Percentiles rank a stretch among this genome's conserved stretches.
Evolutionary conservation across 352 stramenopile species (phyloP).

Genomic region (Globisporangium cederbergense): DNA sequence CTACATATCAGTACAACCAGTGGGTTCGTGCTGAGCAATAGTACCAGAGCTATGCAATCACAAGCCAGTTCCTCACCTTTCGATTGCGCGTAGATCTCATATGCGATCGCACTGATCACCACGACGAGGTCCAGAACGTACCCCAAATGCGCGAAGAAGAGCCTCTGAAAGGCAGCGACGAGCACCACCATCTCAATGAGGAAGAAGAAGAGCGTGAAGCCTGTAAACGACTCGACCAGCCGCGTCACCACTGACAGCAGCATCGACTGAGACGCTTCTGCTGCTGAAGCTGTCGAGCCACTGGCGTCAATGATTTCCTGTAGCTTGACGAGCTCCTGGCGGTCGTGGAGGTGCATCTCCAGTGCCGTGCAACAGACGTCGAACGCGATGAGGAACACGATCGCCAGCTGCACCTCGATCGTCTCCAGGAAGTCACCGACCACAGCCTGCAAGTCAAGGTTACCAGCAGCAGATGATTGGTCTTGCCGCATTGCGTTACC

Average conservation of each 20-base stretch:
- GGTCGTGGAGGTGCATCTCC: slow-evolving; percentile 35
- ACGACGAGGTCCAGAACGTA: slow-evolving; percentile 49
- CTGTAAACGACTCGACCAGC: slow-evolving; percentile 47
- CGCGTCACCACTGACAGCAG: slow-evolving; percentile 19
- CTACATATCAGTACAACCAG: slow-evolving; percentile 23
- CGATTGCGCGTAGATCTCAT: slow-evolving; percentile 50
- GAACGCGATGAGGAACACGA: slow-evolving; percentile 47
- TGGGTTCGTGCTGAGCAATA: not conserved
- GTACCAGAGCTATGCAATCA: not conserved
- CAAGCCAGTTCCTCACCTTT: slow-evolving; percentile 32
- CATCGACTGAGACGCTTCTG: not conserved
- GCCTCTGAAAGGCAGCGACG: slow-evolving; percentile 32
- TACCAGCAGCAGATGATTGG: not conserved
- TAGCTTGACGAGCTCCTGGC: slow-evolving; percentile 24
- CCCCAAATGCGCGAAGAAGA: slow-evolving; percentile 58
- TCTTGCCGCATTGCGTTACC: not conserved
- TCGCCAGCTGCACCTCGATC: slow-evolving; percentile 41
- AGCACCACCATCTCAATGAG: slow-evolving; percentile 50
- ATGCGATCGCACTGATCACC: slow-evolving; percentile 24
- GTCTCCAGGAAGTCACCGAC: slow-evolving; percentile 49
- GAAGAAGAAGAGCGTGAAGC: slow-evolving; percentile 64
- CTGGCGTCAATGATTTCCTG: not conserved
- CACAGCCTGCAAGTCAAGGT: not conserved
- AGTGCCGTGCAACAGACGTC: slow-evolving; percentile 41
- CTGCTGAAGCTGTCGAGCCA: not conserved